Base-by-base conservation (phyloP, 148 eudicot genomes). In the Diospyros lotus region DNA sequence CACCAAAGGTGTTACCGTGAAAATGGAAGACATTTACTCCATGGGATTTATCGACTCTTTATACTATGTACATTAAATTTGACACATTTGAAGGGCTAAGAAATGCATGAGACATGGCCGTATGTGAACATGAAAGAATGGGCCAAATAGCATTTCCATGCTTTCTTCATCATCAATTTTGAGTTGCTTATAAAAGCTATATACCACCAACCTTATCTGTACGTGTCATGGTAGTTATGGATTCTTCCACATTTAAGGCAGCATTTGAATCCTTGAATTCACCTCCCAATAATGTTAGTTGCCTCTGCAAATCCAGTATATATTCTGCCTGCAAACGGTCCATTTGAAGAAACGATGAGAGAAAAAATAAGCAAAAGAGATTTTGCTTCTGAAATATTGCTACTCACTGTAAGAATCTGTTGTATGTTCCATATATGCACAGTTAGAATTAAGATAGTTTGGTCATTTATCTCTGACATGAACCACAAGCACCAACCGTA, bases 241-340 rank as follows among this genome's bases (percentile, higher is more conserved):
- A 73, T 72, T 88, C 97, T 11, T 84, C 86, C 73, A 84, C 88
- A 52, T 77, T 76, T 64, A 89, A 58, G 77, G 77, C 76, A 63
- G 90, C 89, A 77, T 89, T 87, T 59, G 85, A 78, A 61, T 81
- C 82, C 78, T 77, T 86, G 2, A 86, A 82, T 75, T 91, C 98
- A 77, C 83, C 81, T 60, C 91, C 85, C 68, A 88, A 72, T 79
- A 95, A 75, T 55, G 89, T 89, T 54, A 95, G 89, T 83, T 95
- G 98, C 86, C 88, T 95, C 83, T 95, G 98, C 78, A 95, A 80
- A 76, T 95, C 98, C 82, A 95, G 78, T 81, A 95, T 95, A 76
- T 80, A 82, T 79, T 86, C 98, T 41, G 97, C 98, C 98, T 95
- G 90, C 73, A 80, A 78, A 28, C 28, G 14, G 67, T 55, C 18